Base-by-base conservation (phyloP, 768 basidiomycete genomes). In the Pulveroboletus frians region DNA sequence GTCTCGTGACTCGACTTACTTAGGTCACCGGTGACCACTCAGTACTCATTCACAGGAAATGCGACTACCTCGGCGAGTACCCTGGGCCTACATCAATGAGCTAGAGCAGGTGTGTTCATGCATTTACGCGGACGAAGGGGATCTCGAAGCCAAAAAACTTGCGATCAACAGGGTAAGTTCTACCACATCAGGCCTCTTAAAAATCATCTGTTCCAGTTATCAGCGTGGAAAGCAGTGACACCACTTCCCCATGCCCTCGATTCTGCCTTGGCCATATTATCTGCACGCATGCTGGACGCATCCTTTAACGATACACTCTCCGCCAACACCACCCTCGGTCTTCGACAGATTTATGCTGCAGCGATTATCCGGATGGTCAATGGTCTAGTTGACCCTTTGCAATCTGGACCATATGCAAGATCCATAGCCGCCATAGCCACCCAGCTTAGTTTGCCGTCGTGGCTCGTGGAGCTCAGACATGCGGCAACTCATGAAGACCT, bases 401-500 rank as follows among this genome's bases (percentile, higher is more conserved):
- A 99, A 61, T 76, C 81, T 9, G 91, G 93, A 7, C 78, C 80
- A 17, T 98, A 88, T 62, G 95, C 96, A 3, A 77, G 93, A 18
- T 86, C 96, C 2, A 97, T 98, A 57, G 81, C 88, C 0, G 81
- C 86, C 35, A 88, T 99, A 53, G 92, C 95, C 1, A 73, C 76
- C 3, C 89, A 94, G 60, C 77, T 99, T 10, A 85, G 86, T 0
- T 73, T 99, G 2, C 95, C 96, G 0, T 69, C 76, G 0, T 93
- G 88, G 85, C 74, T 98, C 9, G 93, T 99, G 11, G 91, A 95
- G 56, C 74, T 98, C 10, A 77, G 96, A 35, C 96, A 98, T 71
- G 90, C 92, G 23, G 90, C 91, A 11, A 99, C 96, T 1, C 96
- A 98, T 60, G 95, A 98, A 61, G 91, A 95, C 52, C 71, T 98